phyloP scores from a whole-genome alignment of 345 rosid species.

The Brassica incana region DNA sequence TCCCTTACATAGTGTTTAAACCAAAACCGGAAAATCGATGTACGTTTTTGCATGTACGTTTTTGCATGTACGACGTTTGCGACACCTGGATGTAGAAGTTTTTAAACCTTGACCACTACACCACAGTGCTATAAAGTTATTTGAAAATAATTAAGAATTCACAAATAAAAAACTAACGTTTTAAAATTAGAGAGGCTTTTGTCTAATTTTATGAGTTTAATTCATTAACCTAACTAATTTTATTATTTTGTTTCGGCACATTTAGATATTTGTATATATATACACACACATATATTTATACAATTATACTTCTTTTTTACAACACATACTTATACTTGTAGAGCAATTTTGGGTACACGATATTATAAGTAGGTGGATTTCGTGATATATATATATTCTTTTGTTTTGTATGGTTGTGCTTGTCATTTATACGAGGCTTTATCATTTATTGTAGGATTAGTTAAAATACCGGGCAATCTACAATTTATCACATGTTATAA shows the following conservation, averaged over 20 bases:
- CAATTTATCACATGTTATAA: slow-evolving; percentile 22
- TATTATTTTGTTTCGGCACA: not conserved
- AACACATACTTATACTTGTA: not conserved
- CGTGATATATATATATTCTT: slow-evolving; percentile 11
- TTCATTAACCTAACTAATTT: not conserved
- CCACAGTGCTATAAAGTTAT: not conserved
- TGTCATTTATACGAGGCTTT: slow-evolving; percentile 32
- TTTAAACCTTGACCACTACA: no score
- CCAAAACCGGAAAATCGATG: no score
- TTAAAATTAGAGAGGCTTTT: not conserved
- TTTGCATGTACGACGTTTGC: no score
- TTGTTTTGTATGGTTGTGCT: slow-evolving; percentile 28
- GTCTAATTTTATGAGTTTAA: not conserved
- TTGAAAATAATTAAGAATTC: not conserved
- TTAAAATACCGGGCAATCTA: slow-evolving; percentile 19
- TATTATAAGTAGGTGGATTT: slow-evolving; percentile 35
- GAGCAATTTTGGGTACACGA: slow-evolving; percentile 7
- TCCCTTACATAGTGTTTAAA: not conserved
- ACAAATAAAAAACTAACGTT: not conserved
- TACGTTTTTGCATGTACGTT: no score
- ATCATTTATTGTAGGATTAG: slow-evolving; percentile 35
- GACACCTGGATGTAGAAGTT: no score
- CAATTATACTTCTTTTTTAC: no score
- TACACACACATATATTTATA: not conserved
- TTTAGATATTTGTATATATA: not conserved